Percentiles rank a stretch among this genome's conserved stretches.
Conservation (phyloP, 352 stramenopile genomes). For the Phytophthora cajani region DNA sequence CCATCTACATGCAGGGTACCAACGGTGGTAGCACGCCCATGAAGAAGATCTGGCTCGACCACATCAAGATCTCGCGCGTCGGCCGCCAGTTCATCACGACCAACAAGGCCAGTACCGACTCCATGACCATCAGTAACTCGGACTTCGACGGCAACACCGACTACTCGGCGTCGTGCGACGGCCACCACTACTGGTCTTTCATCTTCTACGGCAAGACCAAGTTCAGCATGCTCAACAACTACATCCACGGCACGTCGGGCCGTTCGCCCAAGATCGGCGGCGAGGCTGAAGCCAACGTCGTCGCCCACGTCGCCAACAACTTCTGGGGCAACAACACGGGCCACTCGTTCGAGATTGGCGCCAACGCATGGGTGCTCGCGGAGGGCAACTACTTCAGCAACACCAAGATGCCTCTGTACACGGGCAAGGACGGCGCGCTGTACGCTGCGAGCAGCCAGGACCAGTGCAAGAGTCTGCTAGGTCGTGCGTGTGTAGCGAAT, state of each 20-base stretch:
- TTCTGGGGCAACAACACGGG: constrained; percentile 47
- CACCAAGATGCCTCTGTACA: constrained; percentile 27
- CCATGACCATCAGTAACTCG: constrained; percentile 59
- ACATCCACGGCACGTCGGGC: constrained; percentile 41
- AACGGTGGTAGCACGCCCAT: not conserved
- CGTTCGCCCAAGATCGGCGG: constrained; percentile 32
- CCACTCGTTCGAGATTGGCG: constrained; percentile 36
- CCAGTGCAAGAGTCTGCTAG: constrained; percentile 27
- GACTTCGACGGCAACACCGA: constrained; percentile 51
- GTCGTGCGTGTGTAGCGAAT: constrained; percentile 27
- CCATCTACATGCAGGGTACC: too few relatives aligned
- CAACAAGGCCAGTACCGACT: constrained; percentile 36
- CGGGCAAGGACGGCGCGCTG: constrained; percentile 17
- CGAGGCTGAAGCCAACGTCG: constrained; percentile 20
- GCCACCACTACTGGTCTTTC: constrained; percentile 47
- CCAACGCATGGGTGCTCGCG: constrained; percentile 29
- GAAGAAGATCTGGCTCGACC: constrained; percentile 48
- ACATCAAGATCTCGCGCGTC: constrained; percentile 16
- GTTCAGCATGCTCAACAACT: constrained; percentile 41
- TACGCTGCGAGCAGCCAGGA: constrained; percentile 17
- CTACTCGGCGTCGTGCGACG: constrained; percentile 46
- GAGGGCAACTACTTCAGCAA: constrained; percentile 55
- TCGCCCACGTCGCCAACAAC: constrained; percentile 48
- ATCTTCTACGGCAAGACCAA: constrained; percentile 25
- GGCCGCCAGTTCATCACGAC: constrained; percentile 51